These are phyloP conservation scores for Skeletonema costatum DNA, from an alignment of 108 stramenopile genomes.

Conservation along the genomic window DNA sequence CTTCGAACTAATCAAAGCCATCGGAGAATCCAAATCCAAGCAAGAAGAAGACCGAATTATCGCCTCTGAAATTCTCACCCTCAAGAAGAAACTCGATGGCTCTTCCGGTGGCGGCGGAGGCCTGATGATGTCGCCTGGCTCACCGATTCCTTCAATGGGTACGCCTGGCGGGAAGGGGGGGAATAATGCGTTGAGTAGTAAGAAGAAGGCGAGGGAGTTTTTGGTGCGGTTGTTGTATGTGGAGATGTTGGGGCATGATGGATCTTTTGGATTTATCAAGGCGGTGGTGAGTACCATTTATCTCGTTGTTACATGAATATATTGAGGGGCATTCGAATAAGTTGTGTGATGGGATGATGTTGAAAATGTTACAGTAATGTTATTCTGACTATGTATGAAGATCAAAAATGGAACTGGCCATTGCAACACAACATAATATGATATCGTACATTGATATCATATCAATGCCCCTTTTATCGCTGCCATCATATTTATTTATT, in stretches of 20 bases:
- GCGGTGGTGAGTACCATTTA: constrained; percentile 65
- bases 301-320: background rate
- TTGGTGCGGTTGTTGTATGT: constrained; percentile 97
- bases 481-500: too few species aligned
- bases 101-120: constrained; percentile 11
- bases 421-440: too few species aligned
- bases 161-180: constrained; percentile 27
- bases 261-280: constrained; percentile 95
- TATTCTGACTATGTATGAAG: too few species aligned
- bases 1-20: constrained; percentile 99
- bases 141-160: constrained; percentile 36
- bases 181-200: constrained; percentile 55
- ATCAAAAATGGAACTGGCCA: too few species aligned
- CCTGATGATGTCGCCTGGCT: constrained; percentile 13
- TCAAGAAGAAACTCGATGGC: constrained; percentile 87
- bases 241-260: constrained; percentile 99
- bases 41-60: constrained; percentile 99
- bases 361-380: too few species aligned
- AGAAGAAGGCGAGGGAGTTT: constrained; percentile 96
- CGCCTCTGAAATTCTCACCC: constrained; percentile 75
- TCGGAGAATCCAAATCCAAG: constrained; percentile 99
- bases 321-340: constrained; percentile 3
- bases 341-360: background rate
- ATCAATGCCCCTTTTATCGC: too few species aligned
- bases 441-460: too few species aligned